Conservation (phyloP, 768 basidiomycete genomes). For the Tylopilus sp. region DNA sequence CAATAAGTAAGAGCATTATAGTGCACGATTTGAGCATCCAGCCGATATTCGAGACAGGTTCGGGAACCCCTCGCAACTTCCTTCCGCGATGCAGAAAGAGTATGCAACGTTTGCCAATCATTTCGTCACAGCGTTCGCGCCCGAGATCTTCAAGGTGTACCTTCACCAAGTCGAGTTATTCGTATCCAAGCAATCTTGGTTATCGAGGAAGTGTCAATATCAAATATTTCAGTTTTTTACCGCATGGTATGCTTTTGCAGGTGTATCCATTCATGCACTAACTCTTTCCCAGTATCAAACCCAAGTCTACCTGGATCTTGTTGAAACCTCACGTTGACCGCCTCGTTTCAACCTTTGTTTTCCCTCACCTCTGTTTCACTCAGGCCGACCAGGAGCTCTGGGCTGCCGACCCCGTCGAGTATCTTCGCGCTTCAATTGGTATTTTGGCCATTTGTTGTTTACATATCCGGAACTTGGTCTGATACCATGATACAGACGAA, state of each 20-base stretch:
- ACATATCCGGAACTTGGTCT: neutral
- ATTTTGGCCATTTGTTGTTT: constrained; percentile 12
- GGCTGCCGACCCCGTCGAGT: constrained; percentile 82
- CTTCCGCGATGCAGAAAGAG: constrained; percentile 62
- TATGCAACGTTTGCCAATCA: constrained; percentile 73
- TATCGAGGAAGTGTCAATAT: constrained; percentile 80
- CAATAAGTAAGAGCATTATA: too few species aligned
- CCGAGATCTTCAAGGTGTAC: constrained; percentile 83
- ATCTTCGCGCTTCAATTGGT: constrained; percentile 75
- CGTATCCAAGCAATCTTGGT: constrained; percentile 71
- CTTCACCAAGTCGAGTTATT: constrained; percentile 62
- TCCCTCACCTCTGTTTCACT: constrained; percentile 84
- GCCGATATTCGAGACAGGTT: constrained; percentile 43
- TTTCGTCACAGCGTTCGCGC: constrained; percentile 75
- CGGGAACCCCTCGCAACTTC: constrained; percentile 86
- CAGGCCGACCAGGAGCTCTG: constrained; percentile 63
- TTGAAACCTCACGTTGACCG: constrained; percentile 82
- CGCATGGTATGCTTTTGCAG: constrained; percentile 62
- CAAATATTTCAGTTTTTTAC: constrained; percentile 83
- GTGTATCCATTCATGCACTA: constrained; percentile 1
- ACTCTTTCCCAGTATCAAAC: constrained; percentile 61
- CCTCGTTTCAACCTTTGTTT: constrained; percentile 77
- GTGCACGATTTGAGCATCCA: neutral
- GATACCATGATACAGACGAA: constrained; percentile 54
- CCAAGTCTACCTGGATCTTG: constrained; percentile 85